Percentiles rank a stretch among this genome's conserved stretches.
phyloP scores from a whole-genome alignment of 257 asterid genomes.

The Rubia yunnanensis region DNA sequence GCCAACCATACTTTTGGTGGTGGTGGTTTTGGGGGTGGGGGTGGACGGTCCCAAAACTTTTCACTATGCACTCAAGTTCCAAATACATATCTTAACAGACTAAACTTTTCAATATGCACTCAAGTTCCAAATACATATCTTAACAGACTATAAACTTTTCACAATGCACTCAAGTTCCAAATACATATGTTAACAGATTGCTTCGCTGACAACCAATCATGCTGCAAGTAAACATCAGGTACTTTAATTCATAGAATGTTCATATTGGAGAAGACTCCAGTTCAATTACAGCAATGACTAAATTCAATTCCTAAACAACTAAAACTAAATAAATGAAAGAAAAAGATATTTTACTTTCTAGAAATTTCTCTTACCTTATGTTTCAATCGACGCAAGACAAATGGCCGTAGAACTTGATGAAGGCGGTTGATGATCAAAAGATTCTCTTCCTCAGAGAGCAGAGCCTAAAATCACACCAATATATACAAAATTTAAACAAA shows the following conservation, averaged over 20 bases:
- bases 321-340: neutral
- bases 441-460: conserved; percentile 97
- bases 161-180: neutral
- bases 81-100: no score
- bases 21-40: no score
- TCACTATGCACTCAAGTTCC: no score
- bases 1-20: no score
- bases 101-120: no score
- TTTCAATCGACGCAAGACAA: conserved; percentile 93
- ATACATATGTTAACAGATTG: neutral
- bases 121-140: no score
- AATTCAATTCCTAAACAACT: neutral
- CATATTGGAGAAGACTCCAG: neutral
- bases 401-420: conserved; percentile 98
- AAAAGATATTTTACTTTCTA: neutral
- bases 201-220: neutral
- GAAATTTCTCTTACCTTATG: conserved; percentile 60
- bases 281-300: neutral
- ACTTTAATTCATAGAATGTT: neutral
- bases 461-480: conserved; percentile 46
- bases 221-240: neutral
- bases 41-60: no score
- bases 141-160: neutral
- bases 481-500: neutral
- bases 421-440: conserved; percentile 95